These are phyloP conservation scores for Phytophthora chlamydospora DNA, from an alignment of 352 stramenopile species.

Conservation along the genomic window DNA sequence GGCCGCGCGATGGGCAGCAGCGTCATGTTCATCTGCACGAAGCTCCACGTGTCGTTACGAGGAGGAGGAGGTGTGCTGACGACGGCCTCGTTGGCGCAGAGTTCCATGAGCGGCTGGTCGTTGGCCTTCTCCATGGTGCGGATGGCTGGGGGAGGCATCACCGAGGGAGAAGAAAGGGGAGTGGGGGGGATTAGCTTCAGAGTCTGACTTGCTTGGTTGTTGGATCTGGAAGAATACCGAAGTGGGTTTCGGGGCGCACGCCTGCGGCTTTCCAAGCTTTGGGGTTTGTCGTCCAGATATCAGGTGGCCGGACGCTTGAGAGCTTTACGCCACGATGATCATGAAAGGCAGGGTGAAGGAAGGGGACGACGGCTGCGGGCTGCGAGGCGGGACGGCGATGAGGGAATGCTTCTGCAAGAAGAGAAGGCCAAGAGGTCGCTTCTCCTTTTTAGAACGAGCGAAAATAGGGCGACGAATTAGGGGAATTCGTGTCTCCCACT, in stretches of 20 bases:
- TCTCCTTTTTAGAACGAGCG: slow-evolving; percentile 29
- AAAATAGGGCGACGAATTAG: slow-evolving; percentile 29
- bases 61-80: slow-evolving; percentile 4
- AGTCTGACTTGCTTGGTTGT: slow-evolving; percentile 1
- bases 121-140: slow-evolving; percentile 17
- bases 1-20: slow-evolving; percentile 77
- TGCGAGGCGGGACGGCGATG: slow-evolving; percentile 6
- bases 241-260: slow-evolving; percentile 22
- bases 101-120: slow-evolving; percentile 26
- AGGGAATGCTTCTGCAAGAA: slow-evolving; percentile 6
- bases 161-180: slow-evolving; percentile 7
- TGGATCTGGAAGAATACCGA: slow-evolving; percentile 23
- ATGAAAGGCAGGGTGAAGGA: slow-evolving; percentile 13
- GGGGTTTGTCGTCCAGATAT: slow-evolving; percentile 20
- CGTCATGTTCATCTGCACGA: slow-evolving; percentile 90
- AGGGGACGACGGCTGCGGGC: slow-evolving; percentile 4
- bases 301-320: slow-evolving; percentile 16
- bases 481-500: not conserved
- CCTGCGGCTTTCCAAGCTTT: slow-evolving; percentile 29
- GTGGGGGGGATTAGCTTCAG: slow-evolving; percentile 7
- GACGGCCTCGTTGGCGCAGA: slow-evolving; percentile 21
- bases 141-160: slow-evolving; percentile 10
- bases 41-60: slow-evolving; percentile 59
- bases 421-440: slow-evolving; percentile 29
- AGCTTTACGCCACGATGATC: slow-evolving; percentile 1